A percentile compares a stretch with the other conserved stretches of the same genome.
phyloP scores from a whole-genome alignment of 2,329 filamentous ascomycete genomes.

The Zymoseptoria brevis region DNA sequence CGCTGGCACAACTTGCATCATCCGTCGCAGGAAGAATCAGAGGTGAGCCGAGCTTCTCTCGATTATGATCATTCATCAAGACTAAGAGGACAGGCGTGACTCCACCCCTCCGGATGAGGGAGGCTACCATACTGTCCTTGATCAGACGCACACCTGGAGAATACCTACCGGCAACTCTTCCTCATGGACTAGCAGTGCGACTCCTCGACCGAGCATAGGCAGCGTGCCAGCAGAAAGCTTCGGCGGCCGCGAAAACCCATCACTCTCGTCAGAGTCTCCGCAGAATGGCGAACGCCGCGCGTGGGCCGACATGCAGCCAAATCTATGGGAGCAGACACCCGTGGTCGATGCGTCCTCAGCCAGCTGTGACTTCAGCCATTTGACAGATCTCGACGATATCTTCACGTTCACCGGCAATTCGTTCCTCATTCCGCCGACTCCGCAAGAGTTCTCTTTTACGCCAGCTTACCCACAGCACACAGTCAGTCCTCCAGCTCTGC shows the following conservation, averaged over 20 bases:
- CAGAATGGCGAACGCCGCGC: constrained; percentile 10
- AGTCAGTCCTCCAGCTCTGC: neutral
- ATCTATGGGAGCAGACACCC: constrained; percentile 11
- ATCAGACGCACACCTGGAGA: constrained; percentile 16
- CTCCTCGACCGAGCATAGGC: neutral
- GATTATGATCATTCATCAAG: neutral
- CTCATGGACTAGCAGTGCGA: constrained; percentile 5
- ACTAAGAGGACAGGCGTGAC: constrained; percentile 10
- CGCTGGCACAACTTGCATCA: neutral
- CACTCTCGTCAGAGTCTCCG: constrained; percentile 15
- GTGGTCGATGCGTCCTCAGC: neutral
- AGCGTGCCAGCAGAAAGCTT: constrained; percentile 3
- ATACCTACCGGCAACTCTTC: constrained; percentile 8
- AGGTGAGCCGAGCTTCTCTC: neutral
- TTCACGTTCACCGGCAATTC: neutral
- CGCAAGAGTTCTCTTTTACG: neutral
- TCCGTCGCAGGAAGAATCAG: neutral
- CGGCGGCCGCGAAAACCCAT: constrained; percentile 1
- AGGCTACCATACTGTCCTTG: constrained; percentile 8
- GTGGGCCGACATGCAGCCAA: constrained; percentile 11
- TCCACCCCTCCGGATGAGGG: constrained; percentile 15
- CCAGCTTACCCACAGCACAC: neutral
- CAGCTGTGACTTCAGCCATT: constrained; percentile 1
- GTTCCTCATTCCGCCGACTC: neutral
- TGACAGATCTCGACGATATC: constrained; percentile 1